Evolutionary conservation across 495 filamentous ascomycete genomes (phyloP), one percentile per base, ranked within the genome.

Genomic region (Glonium stellatum): DNA sequence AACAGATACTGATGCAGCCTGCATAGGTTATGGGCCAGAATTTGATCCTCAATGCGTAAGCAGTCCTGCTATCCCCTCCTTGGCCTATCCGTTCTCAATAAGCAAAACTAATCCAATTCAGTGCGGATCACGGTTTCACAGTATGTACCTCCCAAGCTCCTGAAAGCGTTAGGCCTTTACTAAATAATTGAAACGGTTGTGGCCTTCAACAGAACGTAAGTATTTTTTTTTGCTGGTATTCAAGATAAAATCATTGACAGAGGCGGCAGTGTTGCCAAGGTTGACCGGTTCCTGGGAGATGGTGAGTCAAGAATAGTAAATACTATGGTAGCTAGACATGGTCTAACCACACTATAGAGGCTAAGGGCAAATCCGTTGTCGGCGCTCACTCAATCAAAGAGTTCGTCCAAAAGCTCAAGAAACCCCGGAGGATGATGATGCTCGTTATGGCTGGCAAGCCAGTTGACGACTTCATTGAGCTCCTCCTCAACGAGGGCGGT

Each of bases 381-480:
- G 93, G 93, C 72, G 92, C 93, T 65, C 86, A 95, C 80, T 92
- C 89, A 68, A 86, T 89, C 71, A 79, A 96, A 81, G 93, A 98
- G 72, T 92, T 98, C 75, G 83, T 90, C 68, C 73, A 83, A 76
- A 96, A 95, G 84, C 87, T 98, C 70, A 98, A 98, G 87, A 87
- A 84, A 68, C 93, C 93, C 66, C 88, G 93, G 67, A 86, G 90
- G 57, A 84, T 98, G 73, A 97, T 98, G 93, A 82, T 98, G 69
- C 86, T 98, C 54, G 93, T 98, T 74, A 92, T 95, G 85, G 93
- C 93, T 70, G 93, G 93, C 72, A 90, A 91, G 82, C 86, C 93
- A 59, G 93, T 98, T 63, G 93, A 98, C 75, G 87, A 93, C 79
- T 97, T 96, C 85, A 97, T 98, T 75, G 88, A 96, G 80, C 83